These are phyloP conservation scores for Gastroboletus turbinatus DNA, from an alignment of 1,284 basidiomycete genomes.

Conservation along the genomic window DNA sequence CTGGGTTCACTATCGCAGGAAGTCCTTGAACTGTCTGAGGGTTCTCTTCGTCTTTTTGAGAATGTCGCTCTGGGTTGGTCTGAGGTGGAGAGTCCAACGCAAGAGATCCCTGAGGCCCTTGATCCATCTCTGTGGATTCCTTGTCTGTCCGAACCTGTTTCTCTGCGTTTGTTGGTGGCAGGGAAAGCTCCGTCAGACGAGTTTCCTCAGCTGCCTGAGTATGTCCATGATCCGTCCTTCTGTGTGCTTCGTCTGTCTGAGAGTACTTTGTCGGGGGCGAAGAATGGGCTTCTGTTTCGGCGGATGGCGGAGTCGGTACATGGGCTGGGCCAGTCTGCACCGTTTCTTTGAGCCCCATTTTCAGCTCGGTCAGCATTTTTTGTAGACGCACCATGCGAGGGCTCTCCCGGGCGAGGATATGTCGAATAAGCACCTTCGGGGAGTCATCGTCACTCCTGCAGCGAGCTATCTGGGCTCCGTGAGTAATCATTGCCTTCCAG, in stretches of 20 bases:
- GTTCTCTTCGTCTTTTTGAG: neutral
- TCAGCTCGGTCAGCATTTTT: neutral
- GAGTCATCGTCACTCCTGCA: slow-evolving; percentile 11
- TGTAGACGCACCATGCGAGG: neutral
- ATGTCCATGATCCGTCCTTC: too few species aligned
- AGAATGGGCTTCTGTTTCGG: neutral
- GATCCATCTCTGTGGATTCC: neutral
- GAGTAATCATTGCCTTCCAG: slow-evolving; percentile 14
- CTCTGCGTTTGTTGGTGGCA: neutral
- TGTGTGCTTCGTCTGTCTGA: neutral
- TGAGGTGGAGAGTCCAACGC: neutral
- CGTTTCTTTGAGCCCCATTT: neutral
- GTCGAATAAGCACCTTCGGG: slow-evolving; percentile 6
- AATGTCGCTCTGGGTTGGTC: neutral
- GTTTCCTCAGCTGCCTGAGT: neutral
- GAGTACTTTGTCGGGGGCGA: neutral
- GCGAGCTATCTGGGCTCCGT: neutral
- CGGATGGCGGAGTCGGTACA: neutral
- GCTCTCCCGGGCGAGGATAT: neutral
- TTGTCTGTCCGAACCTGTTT: neutral
- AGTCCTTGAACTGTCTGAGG: neutral
- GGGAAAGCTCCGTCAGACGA: too few species aligned
- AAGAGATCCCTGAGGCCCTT: neutral
- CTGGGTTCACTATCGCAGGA: neutral
- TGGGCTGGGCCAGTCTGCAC: neutral